Evolutionary conservation across 1,284 basidiomycete genomes (phyloP).

Genomic region (Stygiomarasmius scandens): DNA sequence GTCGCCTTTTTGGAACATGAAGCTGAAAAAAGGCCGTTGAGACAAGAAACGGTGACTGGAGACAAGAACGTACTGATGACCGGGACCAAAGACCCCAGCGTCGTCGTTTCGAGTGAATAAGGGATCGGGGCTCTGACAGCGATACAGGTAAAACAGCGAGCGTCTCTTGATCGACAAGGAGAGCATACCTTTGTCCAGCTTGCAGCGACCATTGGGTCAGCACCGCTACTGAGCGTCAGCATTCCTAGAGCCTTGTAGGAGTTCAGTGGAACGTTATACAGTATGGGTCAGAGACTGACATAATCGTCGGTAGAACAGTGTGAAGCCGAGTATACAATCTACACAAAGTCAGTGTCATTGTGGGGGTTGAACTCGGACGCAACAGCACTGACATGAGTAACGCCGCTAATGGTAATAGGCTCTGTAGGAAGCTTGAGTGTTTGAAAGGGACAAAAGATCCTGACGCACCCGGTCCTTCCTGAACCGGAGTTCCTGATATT

Average conservation of each 20-base stretch:
- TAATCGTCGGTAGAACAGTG: slow-evolving; percentile 24
- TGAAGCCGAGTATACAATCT: slow-evolving; percentile 24
- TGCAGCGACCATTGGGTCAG: slow-evolving; percentile 19
- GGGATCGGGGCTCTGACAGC: slow-evolving; percentile 11
- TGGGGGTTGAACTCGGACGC: not conserved
- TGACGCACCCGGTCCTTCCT: slow-evolving; percentile 19
- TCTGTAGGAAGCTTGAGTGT: slow-evolving; percentile 6
- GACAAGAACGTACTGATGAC: slow-evolving; percentile 19
- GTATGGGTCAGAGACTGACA: slow-evolving; percentile 5
- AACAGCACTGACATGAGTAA: slow-evolving; percentile 18
- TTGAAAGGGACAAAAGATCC: not conserved
- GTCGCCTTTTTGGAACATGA: slow-evolving; percentile 22
- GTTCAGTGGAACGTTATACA: not conserved
- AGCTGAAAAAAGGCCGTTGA: slow-evolving; percentile 9
- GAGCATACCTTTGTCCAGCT: slow-evolving; percentile 19
- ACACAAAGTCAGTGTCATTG: not conserved
- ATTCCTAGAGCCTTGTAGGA: slow-evolving; percentile 16
- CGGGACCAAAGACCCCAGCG: slow-evolving; percentile 20
- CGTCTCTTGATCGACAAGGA: not conserved
- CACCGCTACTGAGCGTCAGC: slow-evolving; percentile 18
- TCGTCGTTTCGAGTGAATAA: slow-evolving; percentile 20
- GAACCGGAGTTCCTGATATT: slow-evolving; percentile 20
- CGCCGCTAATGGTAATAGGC: slow-evolving; percentile 19
- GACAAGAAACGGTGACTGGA: not conserved
- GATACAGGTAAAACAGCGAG: not conserved